These are phyloP conservation scores for Lecanosticta acicola DNA, from an alignment of 2,329 filamentous ascomycete genomes.

Conservation along the genomic window DNA sequence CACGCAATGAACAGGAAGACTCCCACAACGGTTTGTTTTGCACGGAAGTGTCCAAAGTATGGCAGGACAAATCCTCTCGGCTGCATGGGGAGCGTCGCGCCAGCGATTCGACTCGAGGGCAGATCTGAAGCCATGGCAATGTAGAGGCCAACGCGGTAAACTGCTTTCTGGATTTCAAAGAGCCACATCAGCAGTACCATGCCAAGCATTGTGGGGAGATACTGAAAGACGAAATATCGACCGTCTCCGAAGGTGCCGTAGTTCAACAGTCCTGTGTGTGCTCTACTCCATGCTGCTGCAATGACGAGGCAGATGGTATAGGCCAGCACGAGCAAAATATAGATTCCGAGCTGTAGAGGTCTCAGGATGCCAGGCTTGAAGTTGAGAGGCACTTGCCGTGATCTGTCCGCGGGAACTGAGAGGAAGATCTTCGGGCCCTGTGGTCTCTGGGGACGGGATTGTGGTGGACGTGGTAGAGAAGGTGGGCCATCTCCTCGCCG, in stretches of 20 bases:
- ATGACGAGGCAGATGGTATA: slow-evolving; percentile 71
- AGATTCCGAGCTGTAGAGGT: slow-evolving; percentile 55
- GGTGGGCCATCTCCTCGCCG: neutral
- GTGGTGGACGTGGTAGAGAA: neutral
- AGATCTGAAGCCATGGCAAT: slow-evolving; percentile 64
- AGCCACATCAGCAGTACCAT: slow-evolving; percentile 69
- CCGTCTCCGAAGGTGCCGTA: slow-evolving; percentile 66
- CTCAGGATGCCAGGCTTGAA: slow-evolving; percentile 69
- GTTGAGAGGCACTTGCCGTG: slow-evolving; percentile 44
- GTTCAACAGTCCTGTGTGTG: slow-evolving; percentile 58
- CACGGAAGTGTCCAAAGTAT: slow-evolving; percentile 60
- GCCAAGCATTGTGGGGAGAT: slow-evolving; percentile 73
- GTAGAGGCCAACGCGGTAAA: slow-evolving; percentile 75
- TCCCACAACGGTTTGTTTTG: slow-evolving; percentile 63
- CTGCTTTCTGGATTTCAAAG: slow-evolving; percentile 65
- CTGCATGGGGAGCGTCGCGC: slow-evolving; percentile 59
- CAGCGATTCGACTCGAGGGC: slow-evolving; percentile 54
- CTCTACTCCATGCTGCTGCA: slow-evolving; percentile 62
- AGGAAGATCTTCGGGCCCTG: slow-evolving; percentile 29
- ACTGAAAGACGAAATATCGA: slow-evolving; percentile 79
- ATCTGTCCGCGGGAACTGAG: slow-evolving; percentile 26
- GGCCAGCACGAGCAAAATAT: slow-evolving; percentile 58
- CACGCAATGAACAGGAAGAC: slow-evolving; percentile 63
- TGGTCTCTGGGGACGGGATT: slow-evolving; percentile 3
- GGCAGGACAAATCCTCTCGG: slow-evolving; percentile 64